Percentiles rank a stretch among this genome's conserved stretches.
Conservation (phyloP, 371 early-diverging fungal species). For the Mortierella sp. region DNA sequence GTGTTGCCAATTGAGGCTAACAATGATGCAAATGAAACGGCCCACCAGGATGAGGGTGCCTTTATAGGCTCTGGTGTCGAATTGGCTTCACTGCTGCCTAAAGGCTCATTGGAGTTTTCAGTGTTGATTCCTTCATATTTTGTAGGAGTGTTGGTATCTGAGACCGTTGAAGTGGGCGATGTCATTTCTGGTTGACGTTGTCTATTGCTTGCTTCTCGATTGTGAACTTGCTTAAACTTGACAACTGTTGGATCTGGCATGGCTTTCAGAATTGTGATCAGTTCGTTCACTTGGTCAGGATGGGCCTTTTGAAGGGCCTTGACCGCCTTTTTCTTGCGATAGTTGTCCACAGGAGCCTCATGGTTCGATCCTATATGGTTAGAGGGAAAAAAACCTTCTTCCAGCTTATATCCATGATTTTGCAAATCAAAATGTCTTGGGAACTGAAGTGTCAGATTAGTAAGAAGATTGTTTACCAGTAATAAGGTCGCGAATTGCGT, state of each 20-base stretch:
- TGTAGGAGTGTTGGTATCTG: not conserved
- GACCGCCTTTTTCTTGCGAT: slow-evolving; percentile 49
- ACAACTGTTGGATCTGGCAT: slow-evolving; percentile 55
- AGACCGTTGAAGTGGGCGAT: not conserved
- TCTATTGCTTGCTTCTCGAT: slow-evolving; percentile 23
- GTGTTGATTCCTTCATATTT: not conserved
- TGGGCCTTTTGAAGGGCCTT: slow-evolving; percentile 51
- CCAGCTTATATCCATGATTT: no score
- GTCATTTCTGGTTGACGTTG: slow-evolving; percentile 3
- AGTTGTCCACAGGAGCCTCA: slow-evolving; percentile 38
- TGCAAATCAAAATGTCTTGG: no score
- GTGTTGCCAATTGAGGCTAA: slow-evolving; percentile 12
- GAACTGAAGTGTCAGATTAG: no score
- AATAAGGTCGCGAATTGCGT: slow-evolving; percentile 52
- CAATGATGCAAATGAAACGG: slow-evolving; percentile 39
- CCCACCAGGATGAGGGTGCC: slow-evolving; percentile 54
- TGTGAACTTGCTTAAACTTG: slow-evolving; percentile 43
- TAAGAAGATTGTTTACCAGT: slow-evolving; percentile 42
- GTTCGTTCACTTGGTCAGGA: slow-evolving; percentile 40
- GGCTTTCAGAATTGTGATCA: slow-evolving; percentile 52
- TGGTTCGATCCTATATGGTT: slow-evolving; percentile 31
- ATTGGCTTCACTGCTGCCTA: not conserved
- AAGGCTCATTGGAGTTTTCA: not conserved
- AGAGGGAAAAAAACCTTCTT: not conserved
- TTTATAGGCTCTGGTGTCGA: slow-evolving; percentile 14